These are phyloP conservation scores for Verticillium klebahnii DNA, from an alignment of 2,329 filamentous ascomycete species.

Conservation along the genomic window DNA sequence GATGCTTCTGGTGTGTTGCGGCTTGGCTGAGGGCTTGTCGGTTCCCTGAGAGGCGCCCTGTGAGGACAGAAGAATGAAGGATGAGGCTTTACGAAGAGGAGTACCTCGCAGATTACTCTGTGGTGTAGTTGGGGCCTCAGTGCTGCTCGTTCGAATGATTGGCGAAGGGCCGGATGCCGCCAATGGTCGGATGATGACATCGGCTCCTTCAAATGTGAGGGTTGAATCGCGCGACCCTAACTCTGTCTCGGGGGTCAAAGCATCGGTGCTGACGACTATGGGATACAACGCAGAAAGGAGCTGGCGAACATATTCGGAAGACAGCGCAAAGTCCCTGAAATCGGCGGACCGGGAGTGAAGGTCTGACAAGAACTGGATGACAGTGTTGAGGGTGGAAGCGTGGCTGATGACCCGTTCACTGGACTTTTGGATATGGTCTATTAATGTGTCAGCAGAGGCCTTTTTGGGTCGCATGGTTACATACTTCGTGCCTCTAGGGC, in stretches of 20 bases:
- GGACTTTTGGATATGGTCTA: slow-evolving; percentile 35
- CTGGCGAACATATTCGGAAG: slow-evolving; percentile 76
- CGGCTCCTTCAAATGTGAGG: slow-evolving; percentile 79
- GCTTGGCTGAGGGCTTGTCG: slow-evolving; percentile 58
- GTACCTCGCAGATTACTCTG: slow-evolving; percentile 43
- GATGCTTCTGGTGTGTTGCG: slow-evolving; percentile 38
- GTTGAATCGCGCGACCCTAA: slow-evolving; percentile 77
- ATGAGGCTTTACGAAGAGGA: slow-evolving; percentile 74
- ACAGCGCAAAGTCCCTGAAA: slow-evolving; percentile 78
- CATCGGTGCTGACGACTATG: slow-evolving; percentile 79
- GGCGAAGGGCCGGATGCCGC: slow-evolving; percentile 58
- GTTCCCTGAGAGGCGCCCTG: slow-evolving; percentile 55
- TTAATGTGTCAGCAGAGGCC: slow-evolving; percentile 14
- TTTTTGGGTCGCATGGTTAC: slow-evolving; percentile 14
- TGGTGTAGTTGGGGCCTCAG: slow-evolving; percentile 39
- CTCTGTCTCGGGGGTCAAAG: slow-evolving; percentile 78
- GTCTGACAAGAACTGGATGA: slow-evolving; percentile 74
- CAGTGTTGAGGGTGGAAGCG: slow-evolving; percentile 64
- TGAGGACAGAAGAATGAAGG: slow-evolving; percentile 82
- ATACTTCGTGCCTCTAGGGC: slow-evolving; percentile 52
- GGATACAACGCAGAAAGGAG: slow-evolving; percentile 81
- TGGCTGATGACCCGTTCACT: slow-evolving; percentile 46
- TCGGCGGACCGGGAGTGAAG: slow-evolving; percentile 70
- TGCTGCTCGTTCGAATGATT: slow-evolving; percentile 67
- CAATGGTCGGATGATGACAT: slow-evolving; percentile 76